Base-by-base conservation (phyloP, 495 filamentous ascomycete genomes). In the Podospora pseudocomata region DNA sequence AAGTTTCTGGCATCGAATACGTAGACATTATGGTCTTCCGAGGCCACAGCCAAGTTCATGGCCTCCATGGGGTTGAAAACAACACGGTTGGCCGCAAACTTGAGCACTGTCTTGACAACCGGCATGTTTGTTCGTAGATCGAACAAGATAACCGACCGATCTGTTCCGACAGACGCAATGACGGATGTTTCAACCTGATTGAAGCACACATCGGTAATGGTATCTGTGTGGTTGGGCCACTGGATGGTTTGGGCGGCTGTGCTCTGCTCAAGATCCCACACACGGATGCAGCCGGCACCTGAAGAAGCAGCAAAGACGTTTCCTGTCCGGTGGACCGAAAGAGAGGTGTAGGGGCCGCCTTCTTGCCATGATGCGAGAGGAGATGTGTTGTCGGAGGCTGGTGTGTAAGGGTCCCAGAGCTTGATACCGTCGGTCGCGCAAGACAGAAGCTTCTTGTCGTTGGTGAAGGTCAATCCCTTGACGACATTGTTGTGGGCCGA, bases 121-220 rank as follows among this genome's bases (percentile, higher is more conserved):
- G 95, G 92, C 23, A 70, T 71, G 64, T 71, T 76, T 6, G 96
- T 98, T 59, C 95, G 90, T 34, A 98, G 82, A 78, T 99, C 95
- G 77, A 83, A 84, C 66, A 99, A 85, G 63, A 96, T 88, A 66
- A 98, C 83, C 4, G 89, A 91, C 34, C 95, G 88, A 74, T 98
- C 95, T 11, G 90, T 90, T 19, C 91, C 93, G 55, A 87, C 87
- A 1, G 92, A 93, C 6, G 86, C 96, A 23, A 98, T 82, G 64
- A 98, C 87, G 0, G 92, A 96, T 0, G 96, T 97, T 80, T 99
- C 95, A 19, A 87, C 89, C 74, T 95, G 92, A 79, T 99, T 99
- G 83, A 98, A 97, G 60, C 90, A 85, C 66, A 97, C 84, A 11
- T 90, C 86, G 20, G 87, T 96, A 78, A 98, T 94, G n/a, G 96